These are phyloP conservation scores for Candida tammaniensis DNA, from an alignment of 805 yeast genomes.

Conservation along the genomic window DNA sequence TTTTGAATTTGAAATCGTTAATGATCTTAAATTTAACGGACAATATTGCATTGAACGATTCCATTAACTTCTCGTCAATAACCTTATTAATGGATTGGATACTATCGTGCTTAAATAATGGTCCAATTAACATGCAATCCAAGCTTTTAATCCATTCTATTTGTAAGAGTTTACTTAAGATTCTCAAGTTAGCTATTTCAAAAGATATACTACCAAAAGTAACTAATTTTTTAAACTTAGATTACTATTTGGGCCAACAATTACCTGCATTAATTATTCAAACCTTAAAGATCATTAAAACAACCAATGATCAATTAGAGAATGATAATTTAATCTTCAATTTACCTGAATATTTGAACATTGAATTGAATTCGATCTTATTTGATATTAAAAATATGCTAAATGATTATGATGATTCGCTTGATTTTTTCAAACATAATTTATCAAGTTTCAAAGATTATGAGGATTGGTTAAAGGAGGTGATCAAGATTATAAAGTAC, in stretches of 20 bases:
- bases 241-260: conserved; percentile 5
- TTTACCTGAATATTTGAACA: neutral
- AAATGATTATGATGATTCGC: conserved; percentile 4
- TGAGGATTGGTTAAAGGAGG: conserved; percentile 4
- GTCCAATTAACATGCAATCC: no score
- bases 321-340: neutral
- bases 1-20: conserved; percentile 24
- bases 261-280: conserved; percentile 3
- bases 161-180: conserved; percentile 11
- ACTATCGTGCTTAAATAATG: conserved; percentile 4
- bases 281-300: conserved; percentile 2
- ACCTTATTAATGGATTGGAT: conserved; percentile 17
- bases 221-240: conserved; percentile 8
- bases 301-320: neutral
- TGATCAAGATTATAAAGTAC: neutral
- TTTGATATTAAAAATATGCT: neutral
- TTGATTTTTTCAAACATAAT: conserved; percentile 1
- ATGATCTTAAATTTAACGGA: conserved; percentile 29
- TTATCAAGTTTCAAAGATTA: neutral
- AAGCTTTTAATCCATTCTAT: conserved; percentile 22
- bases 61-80: conserved; percentile 24
- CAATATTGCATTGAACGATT: conserved; percentile 24
- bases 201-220: conserved; percentile 8
- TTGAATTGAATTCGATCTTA: conserved; percentile 1
- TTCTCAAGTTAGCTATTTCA: conserved; percentile 7